phyloP scores from a whole-genome alignment of 768 basidiomycete genomes.

The Psilocybe subaeruginosa region DNA sequence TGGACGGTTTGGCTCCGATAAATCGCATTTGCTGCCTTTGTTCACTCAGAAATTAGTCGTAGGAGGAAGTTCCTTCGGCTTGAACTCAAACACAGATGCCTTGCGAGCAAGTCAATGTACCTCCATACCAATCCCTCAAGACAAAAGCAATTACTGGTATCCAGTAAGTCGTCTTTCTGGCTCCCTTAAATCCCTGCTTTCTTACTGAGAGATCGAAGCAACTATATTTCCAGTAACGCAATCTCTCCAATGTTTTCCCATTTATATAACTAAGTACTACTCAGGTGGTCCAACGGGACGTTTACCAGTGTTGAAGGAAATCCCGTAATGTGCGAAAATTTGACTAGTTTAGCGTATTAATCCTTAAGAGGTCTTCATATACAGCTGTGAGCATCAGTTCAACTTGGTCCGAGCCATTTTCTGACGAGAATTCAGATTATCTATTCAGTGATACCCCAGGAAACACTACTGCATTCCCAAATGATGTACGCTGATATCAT shows the following conservation, averaged over 20 bases:
- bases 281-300: constrained; percentile 38
- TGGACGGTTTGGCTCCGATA: not conserved
- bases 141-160: constrained; percentile 40
- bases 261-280: not conserved
- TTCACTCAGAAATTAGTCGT: constrained; percentile 25
- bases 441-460: constrained; percentile 36
- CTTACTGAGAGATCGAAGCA: not conserved
- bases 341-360: not conserved
- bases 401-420: not conserved
- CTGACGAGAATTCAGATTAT: constrained; percentile 29
- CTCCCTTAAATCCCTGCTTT: not conserved
- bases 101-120: constrained; percentile 39
- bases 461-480: constrained; percentile 40
- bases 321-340: constrained; percentile 34
- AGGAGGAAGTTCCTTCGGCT: constrained; percentile 41
- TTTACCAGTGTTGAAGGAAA: constrained; percentile 38
- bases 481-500: constrained; percentile 30
- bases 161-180: constrained; percentile 12
- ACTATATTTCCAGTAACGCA: constrained; percentile 35
- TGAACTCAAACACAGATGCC: constrained; percentile 28
- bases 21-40: not conserved
- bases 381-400: not conserved
- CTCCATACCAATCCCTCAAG: constrained; percentile 38
- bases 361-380: not conserved
- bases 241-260: not conserved